Percentiles rank a stretch among this genome's conserved stretches.
Conservation (phyloP, 106 monocot species). For the Platanthera zijinensis region DNA sequence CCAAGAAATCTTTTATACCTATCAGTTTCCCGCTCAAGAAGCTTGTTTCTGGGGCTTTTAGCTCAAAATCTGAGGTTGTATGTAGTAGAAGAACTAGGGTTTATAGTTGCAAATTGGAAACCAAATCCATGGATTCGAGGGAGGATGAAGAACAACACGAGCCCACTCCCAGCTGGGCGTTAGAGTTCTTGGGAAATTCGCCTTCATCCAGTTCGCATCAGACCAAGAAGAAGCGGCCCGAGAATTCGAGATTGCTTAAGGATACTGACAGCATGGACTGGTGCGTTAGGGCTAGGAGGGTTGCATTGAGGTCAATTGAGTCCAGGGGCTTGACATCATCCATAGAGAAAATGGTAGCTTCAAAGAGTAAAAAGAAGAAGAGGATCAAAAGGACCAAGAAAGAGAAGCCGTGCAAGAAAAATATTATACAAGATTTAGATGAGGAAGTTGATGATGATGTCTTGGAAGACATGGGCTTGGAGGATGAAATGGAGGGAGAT, state of each 20-base stretch:
- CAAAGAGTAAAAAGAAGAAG: conserved; percentile 63
- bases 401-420: conserved; percentile 21
- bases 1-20: conserved; percentile 15
- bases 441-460: conserved; percentile 22
- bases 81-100: conserved; percentile 14
- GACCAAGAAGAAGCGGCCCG: conserved; percentile 24
- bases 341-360: conserved; percentile 47
- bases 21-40: conserved; percentile 10
- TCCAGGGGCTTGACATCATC: conserved; percentile 44
- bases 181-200: conserved; percentile 59
- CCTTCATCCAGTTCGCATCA: conserved; percentile 7
- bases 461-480: conserved; percentile 24
- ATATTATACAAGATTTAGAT: conserved; percentile 21
- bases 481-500: conserved; percentile 16
- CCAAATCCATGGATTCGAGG: conserved; percentile 14
- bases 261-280: conserved; percentile 84
- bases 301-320: conserved; percentile 63
- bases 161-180: conserved; percentile 32
- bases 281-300: conserved; percentile 76
- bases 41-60: conserved; percentile 7
- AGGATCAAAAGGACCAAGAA: conserved; percentile 17
- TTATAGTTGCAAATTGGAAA: conserved; percentile 8
- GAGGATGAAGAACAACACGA: conserved; percentile 28
- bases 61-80: conserved; percentile 10
- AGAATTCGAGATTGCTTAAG: conserved; percentile 43